Evolutionary conservation across 1,139 yeast genomes (phyloP), one percentile per base, ranked within the genome.

Genomic region (Sugiyamaella sp.): DNA sequence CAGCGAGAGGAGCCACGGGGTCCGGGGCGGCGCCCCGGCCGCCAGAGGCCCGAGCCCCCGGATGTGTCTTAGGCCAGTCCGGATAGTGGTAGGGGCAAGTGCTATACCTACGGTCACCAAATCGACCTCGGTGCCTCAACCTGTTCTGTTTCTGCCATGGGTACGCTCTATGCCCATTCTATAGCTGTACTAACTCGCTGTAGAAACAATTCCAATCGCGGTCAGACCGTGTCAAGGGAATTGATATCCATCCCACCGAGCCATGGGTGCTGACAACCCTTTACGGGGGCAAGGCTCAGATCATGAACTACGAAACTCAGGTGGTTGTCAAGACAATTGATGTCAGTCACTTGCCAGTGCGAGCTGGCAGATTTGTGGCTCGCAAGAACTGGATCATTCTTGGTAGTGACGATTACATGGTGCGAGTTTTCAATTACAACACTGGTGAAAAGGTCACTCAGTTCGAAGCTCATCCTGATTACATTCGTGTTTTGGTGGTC

Each of bases 381-480:
- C 84, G 99, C 65, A 93, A 93, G 76, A 91, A 90, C 75, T 95
- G 99, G 99, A 84, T 95, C 67, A 87, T 91, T 57, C 93, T 91
- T 41, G 99, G 99, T 39, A 82, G 96, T 52, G 99, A 93, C 71
- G 99, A 93, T 73, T 91, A 86, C 79, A 93, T 87, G 70, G 77
- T 93, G 57, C 82, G 99, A 66, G 95, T 93, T 21, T 93, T 84
- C 77, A 93, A 93, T 72, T 90, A 89, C 76, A 89, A 90, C 72
- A 93, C 99, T 29, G 93, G 96, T 51, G 99, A 93, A 72, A 90
- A 89, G 71, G 81, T 95, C 58, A 80, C 88, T 46, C 98, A 91
- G 74, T 93, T 91, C 68, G 99, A 95, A 74, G 99, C 97, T 4
- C 99, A 93, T 68, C 97, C 97, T 4, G 99, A 95, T 72, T 95